These are phyloP conservation scores for Myxozyma melibiosi DNA, from an alignment of 805 yeast species.

Conservation along the genomic window DNA sequence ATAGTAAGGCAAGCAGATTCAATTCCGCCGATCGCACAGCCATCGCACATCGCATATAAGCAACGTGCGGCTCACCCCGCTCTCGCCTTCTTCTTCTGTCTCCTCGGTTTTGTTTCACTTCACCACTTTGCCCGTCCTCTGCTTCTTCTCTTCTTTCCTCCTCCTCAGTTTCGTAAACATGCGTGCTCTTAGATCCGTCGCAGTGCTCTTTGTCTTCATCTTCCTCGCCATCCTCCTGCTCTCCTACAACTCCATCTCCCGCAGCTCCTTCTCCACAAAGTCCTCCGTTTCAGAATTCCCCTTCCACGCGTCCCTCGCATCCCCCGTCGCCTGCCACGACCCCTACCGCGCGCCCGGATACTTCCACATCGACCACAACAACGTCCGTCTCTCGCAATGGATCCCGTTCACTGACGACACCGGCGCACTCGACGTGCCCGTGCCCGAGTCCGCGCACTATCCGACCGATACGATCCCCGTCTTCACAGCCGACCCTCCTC, in stretches of 20 bases:
- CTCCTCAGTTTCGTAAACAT: neutral
- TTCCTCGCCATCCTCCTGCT: neutral
- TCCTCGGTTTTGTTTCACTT: too few relatives aligned
- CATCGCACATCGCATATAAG: too few relatives aligned
- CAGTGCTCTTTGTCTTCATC: neutral
- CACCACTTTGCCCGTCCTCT: too few relatives aligned
- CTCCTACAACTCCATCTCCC: neutral
- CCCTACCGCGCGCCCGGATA: conserved; percentile 29
- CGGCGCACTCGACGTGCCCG: conserved; percentile 13
- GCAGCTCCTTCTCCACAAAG: neutral
- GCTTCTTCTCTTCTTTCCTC: neutral
- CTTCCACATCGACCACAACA: conserved; percentile 9
- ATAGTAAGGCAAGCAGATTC: too few relatives aligned
- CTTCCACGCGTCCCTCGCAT: neutral
- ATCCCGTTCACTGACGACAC: conserved; percentile 14
- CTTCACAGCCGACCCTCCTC: conserved; percentile 22
- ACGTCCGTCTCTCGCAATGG: conserved; percentile 17
- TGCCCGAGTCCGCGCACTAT: conserved; percentile 22
- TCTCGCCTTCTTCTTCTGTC: too few relatives aligned
- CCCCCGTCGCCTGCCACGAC: conserved; percentile 15
- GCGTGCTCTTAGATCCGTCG: neutral
- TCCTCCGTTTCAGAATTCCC: neutral
- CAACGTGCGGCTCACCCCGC: too few relatives aligned
- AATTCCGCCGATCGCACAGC: too few relatives aligned
- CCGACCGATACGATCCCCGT: conserved; percentile 20